Evolutionary conservation across 306 rosid genomes (phyloP).

Genomic region (Mucuna pruriens): DNA sequence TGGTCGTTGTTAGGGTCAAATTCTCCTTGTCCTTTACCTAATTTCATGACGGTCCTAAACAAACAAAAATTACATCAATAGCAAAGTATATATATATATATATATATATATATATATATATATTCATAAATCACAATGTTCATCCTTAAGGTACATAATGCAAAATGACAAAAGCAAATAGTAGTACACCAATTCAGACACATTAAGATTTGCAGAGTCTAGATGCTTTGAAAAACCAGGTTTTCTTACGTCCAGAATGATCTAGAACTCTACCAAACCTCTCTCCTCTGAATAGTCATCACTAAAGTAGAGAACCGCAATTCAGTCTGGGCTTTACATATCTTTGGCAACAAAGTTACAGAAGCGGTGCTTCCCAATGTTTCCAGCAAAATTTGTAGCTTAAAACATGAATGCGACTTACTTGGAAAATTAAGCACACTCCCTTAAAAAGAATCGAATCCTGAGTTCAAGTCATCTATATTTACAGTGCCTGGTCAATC

Average conservation of each 20-base stretch:
- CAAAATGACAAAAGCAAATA: neutral
- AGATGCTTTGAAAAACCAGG: neutral
- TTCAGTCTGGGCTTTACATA: neutral
- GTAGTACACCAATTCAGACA: neutral
- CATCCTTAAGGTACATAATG: too few species aligned
- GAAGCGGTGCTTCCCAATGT: neutral
- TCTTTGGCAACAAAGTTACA: neutral
- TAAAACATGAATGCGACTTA: conserved; percentile 2
- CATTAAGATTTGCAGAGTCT: neutral
- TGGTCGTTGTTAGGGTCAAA: too few species aligned
- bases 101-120: too few species aligned
- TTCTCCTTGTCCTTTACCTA: too few species aligned
- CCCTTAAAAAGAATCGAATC: neutral
- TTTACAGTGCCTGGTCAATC: conserved; percentile 29
- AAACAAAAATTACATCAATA: too few species aligned
- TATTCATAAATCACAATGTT: too few species aligned
- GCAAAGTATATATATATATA: too few species aligned
- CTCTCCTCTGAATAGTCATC: neutral
- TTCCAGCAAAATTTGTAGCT: neutral
- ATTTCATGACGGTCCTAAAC: too few species aligned
- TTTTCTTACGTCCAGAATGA: neutral
- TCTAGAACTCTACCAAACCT: conserved; percentile 12
- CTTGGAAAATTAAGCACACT: neutral
- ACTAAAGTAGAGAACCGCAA: neutral
- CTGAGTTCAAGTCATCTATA: neutral